Conservation (phyloP, 2,329 filamentous ascomycete species). For the Monilinia polystroma region DNA sequence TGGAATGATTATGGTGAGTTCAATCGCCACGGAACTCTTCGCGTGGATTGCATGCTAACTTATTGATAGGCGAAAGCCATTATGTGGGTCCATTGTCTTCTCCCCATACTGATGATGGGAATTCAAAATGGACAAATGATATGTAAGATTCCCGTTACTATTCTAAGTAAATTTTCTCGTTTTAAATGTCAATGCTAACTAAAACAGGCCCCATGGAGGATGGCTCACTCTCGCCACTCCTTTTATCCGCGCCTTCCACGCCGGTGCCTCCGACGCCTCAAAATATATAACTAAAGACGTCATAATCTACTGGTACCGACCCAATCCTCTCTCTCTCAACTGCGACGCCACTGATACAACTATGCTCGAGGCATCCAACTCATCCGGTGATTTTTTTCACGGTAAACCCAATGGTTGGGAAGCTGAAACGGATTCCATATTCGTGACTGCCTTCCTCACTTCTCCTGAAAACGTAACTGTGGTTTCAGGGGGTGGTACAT, state of each 20-base stretch:
- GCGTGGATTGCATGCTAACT: background rate
- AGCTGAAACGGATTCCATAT: slow-evolving; percentile 13
- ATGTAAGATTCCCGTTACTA: background rate
- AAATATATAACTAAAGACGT: background rate
- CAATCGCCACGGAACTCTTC: background rate
- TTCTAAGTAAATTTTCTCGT: rapidly evolving
- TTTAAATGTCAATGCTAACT: background rate
- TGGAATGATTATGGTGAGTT: slow-evolving; percentile 24
- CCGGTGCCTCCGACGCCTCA: background rate
- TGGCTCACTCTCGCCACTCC: slow-evolving; percentile 19
- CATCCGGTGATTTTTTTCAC: slow-evolving; percentile 8
- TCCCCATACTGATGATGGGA: slow-evolving; percentile 18
- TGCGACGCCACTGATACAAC: slow-evolving; percentile 21
- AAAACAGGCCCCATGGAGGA: slow-evolving; percentile 13
- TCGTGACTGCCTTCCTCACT: slow-evolving; percentile 10
- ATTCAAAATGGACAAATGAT: slow-evolving; percentile 22
- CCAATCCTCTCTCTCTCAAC: background rate
- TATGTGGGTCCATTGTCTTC: slow-evolving; percentile 19
- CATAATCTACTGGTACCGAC: slow-evolving; percentile 23
- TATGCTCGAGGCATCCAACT: slow-evolving; percentile 11
- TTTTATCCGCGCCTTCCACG: slow-evolving; percentile 17
- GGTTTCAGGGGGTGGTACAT: background rate
- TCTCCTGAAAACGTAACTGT: slow-evolving; percentile 7
- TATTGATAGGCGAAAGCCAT: slow-evolving; percentile 14
- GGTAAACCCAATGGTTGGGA: slow-evolving; percentile 20